phyloP scores from a whole-genome alignment of 805 yeast species.

The Spathaspora passalidarum region DNA sequence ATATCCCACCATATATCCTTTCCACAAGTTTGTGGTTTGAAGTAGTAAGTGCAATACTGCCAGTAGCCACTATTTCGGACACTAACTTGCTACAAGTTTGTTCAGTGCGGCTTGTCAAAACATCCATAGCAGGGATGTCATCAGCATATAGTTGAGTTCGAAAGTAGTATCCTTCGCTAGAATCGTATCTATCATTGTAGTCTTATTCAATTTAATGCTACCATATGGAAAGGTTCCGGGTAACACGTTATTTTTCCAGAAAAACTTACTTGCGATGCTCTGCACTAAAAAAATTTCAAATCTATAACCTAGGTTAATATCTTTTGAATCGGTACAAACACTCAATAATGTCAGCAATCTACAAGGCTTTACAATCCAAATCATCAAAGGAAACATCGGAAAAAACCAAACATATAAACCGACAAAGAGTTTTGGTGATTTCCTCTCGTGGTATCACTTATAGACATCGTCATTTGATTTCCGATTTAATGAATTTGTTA shows the following conservation, averaged over 20 bases:
- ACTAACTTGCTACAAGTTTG: no score
- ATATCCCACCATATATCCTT: no score
- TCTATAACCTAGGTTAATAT: no score
- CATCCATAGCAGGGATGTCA: no score
- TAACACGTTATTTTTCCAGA: no score
- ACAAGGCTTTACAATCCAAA: constrained; percentile 43
- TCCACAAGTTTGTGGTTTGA: no score
- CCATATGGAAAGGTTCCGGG: not conserved
- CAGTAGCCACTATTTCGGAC: no score
- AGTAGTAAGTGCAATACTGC: no score
- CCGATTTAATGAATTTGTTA: constrained; percentile 71
- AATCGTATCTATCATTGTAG: no score
- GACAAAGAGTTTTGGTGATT: constrained; percentile 83
- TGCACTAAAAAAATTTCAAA: not conserved
- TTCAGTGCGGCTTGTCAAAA: no score
- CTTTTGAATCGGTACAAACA: not conserved
- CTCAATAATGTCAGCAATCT: constrained; percentile 40
- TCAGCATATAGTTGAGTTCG: no score
- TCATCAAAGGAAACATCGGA: constrained; percentile 47
- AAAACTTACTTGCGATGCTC: not conserved
- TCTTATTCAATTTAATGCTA: not conserved
- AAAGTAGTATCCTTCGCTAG: no score
- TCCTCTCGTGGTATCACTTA: constrained; percentile 93
- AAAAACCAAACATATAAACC: constrained; percentile 63
- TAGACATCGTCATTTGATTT: constrained; percentile 92